These are phyloP conservation scores for Golubevia pallescens DNA, from an alignment of 1,284 basidiomycete species.

Conservation along the genomic window DNA sequence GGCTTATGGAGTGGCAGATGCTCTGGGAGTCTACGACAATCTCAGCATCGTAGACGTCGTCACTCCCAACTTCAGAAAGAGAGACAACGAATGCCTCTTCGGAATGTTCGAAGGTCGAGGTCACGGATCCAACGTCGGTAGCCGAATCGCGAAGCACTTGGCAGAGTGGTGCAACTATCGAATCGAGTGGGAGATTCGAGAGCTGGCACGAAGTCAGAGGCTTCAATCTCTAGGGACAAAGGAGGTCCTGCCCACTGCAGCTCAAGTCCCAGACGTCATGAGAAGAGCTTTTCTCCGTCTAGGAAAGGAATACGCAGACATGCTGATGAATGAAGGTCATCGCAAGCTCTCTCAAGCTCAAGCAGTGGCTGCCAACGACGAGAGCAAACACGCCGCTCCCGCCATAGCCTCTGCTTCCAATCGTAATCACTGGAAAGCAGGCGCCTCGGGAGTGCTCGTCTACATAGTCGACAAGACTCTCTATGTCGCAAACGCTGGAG, in stretches of 20 bases:
- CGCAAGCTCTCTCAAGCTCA: slow-evolving; percentile 23
- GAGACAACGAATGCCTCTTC: slow-evolving; percentile 44
- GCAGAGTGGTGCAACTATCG: slow-evolving; percentile 42
- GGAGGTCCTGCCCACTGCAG: background rate
- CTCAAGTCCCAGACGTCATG: slow-evolving; percentile 35
- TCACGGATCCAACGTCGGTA: slow-evolving; percentile 37
- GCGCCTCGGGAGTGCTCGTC: too few relatives aligned
- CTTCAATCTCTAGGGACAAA: background rate
- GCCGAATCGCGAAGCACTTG: slow-evolving; percentile 48
- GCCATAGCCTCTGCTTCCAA: slow-evolving; percentile 35
- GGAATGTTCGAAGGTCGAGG: slow-evolving; percentile 55
- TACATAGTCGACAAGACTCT: slow-evolving; percentile 83
- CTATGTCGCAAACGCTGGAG: slow-evolving; percentile 88
- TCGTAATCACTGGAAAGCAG: slow-evolving; percentile 47
- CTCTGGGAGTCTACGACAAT: slow-evolving; percentile 71
- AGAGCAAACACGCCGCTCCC: slow-evolving; percentile 23
- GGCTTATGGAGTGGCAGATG: slow-evolving; percentile 96
- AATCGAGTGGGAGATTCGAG: slow-evolving; percentile 42
- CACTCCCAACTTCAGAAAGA: slow-evolving; percentile 48
- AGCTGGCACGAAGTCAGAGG: background rate
- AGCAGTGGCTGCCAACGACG: background rate
- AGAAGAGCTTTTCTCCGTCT: slow-evolving; percentile 54
- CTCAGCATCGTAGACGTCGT: slow-evolving; percentile 57
- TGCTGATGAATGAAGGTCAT: slow-evolving; percentile 44
- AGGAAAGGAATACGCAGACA: slow-evolving; percentile 53